Evolutionary conservation across 768 basidiomycete genomes (phyloP), one percentile per base, ranked within the genome.

Genomic region (Dentipellis sp.): DNA sequence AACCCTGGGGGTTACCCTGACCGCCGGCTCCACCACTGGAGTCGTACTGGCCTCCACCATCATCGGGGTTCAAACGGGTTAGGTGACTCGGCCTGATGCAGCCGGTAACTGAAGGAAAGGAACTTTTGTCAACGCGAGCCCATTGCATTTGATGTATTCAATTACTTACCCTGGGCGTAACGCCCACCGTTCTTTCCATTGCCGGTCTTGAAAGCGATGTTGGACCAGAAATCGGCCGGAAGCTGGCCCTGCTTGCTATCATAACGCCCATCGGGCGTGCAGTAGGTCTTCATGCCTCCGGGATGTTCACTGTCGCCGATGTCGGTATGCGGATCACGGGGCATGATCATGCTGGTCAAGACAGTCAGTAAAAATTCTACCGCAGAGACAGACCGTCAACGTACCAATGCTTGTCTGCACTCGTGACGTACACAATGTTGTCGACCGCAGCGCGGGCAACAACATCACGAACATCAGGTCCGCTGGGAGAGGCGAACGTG

Each of bases 31-130:
- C 81, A 23, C 81, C 81, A 56, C 75, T 79, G 22, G 79, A 81
- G 64, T 81, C 80, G 62, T 82, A 82, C 61, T 82, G 79, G 1
- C 81, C 81, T 10, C 81, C 81, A 1, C 62, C 65, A 60, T 82
- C 81, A 49, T 67, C 64, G 1, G 74, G 65, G 60, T 80, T 78
- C 22, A 82, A 64, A 2, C 78, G 68, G 59, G 65, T 68, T 29
- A 80, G 66, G n/a, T 66, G 63, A 38, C 60, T 65, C 0, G 80
- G 75, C 16, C 71, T 66, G 52, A 82, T 81, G 58, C 81, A 82
- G 6, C 81, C 81, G 0, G 81, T 82, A 49, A 82, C 81, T 81
- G 51, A n/a, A 22, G 17, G n/a, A 21, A 29, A 29, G 29, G 29
- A 29, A 6, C 9, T 29, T 23, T 23, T 42, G 42, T 29, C 4